Evolutionary conservation across 2,329 filamentous ascomycete species (phyloP).

Genomic region (Diaporthe citrichinensis): DNA sequence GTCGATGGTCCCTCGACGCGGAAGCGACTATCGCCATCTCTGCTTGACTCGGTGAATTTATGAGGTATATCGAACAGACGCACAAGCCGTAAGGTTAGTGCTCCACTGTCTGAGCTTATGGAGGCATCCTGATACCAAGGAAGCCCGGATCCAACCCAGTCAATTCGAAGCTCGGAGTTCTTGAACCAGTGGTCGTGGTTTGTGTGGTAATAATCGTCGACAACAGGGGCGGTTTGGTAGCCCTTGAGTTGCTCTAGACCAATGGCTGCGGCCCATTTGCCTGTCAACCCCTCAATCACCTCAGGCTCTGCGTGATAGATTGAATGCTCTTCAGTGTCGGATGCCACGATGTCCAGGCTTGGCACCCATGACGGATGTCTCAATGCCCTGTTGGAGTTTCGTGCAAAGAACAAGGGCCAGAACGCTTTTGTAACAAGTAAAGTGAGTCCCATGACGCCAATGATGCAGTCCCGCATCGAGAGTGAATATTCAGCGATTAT

Average conservation of each 20-base stretch:
- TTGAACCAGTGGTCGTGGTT: too few relatives aligned
- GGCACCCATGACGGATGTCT: not conserved
- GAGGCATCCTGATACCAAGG: not conserved
- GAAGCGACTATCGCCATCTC: too few relatives aligned
- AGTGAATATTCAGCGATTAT: not conserved
- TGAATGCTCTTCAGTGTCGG: not conserved
- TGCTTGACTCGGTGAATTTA: not conserved
- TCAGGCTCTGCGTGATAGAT: too few relatives aligned
- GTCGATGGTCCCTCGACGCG: not conserved
- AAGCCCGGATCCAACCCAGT: not conserved
- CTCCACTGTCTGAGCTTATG: not conserved
- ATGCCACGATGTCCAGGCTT: not conserved
- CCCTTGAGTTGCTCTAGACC: not conserved
- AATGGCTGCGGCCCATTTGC: not conserved
- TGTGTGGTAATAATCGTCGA: too few relatives aligned
- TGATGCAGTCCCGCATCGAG: not conserved
- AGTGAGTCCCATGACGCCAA: not conserved
- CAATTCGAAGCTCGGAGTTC: not conserved
- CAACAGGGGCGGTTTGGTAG: too few relatives aligned
- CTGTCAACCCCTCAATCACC: not conserved
- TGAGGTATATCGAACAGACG: not conserved
- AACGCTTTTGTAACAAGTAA: not conserved
- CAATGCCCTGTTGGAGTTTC: fast-evolving
- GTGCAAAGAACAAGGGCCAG: not conserved
- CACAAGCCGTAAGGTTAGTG: not conserved